Base-by-base conservation (phyloP, 148 eudicot genomes). In the Rheum nobile region DNA sequence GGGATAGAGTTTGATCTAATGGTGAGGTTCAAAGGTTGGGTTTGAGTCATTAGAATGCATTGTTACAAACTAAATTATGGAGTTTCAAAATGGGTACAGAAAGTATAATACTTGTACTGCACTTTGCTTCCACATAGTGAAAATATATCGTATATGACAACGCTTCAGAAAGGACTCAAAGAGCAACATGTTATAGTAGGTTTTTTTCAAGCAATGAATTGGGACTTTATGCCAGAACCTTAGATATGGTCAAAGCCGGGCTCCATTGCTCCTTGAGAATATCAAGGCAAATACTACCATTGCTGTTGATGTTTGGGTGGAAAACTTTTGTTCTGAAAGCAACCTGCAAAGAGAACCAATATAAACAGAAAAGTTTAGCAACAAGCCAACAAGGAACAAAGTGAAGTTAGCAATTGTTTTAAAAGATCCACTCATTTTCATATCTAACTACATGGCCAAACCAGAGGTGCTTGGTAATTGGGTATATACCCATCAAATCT, bases 241-340 rank as follows among this genome's bases (percentile, higher is more conserved):
- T 88, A 26, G 91, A 88, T 77, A 88, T 88, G 75, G 91, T 88
- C 83, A 88, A 78, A 70, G 91, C 89, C 21, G 91, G 91, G 75
- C 91, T 88, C 91, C 89, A 88, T 76, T 84, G 89, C 74, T 88
- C 91, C 78, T 88, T 88, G 6, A 88, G 81, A 75, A 88, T 88
- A 76, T 88, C 91, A 52, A 88, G 91, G 82, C 91, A 88, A 74
- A 88, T 88, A 75, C 91, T 86, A 4, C 91, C 91, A 11, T 88
- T 88, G 84, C 87, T 88, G 83, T 88, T 86, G 79, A 85, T 82
- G 73, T 88, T 88, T 42, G 91, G 91, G 80, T 88, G 91, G 80
- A 84, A 88, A 47, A 88, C 91, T 73, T 86, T 88, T 28, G 91
- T 88, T 83, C 88, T 86, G 85, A 88, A 88, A 35, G 89, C 89